Evolutionary conservation across 768 basidiomycete genomes (phyloP).

Genomic region (Suillus bovinus): DNA sequence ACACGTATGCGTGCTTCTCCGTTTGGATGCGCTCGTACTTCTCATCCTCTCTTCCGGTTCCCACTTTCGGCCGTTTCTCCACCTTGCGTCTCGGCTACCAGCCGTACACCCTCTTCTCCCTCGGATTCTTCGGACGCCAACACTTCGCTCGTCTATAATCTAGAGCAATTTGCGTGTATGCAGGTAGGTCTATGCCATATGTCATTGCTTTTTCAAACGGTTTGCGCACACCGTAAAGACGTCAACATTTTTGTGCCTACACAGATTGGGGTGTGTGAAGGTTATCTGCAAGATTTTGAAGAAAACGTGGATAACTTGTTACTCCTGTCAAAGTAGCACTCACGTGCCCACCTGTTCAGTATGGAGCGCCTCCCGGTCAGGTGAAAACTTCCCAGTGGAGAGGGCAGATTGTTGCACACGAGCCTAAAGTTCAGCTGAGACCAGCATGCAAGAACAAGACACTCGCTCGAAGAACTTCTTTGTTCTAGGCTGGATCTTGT

Average conservation of each 20-base stretch:
- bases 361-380: slow-evolving; percentile 57
- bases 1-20: too few species aligned
- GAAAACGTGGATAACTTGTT: too few species aligned
- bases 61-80: too few species aligned
- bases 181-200: slow-evolving; percentile 1
- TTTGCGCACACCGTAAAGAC: slow-evolving; percentile 8
- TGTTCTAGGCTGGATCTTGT: slow-evolving; percentile 5
- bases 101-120: too few species aligned
- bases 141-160: slow-evolving; percentile 7
- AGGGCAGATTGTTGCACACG: slow-evolving; percentile 3
- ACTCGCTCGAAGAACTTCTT: slow-evolving; percentile 8
- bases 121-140: too few species aligned
- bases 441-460: background rate
- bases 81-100: too few species aligned
- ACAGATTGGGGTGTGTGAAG: too few species aligned
- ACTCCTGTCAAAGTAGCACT: too few species aligned
- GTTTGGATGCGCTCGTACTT: too few species aligned
- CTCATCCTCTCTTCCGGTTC: too few species aligned
- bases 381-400: slow-evolving; percentile 40
- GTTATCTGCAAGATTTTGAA: slow-evolving; percentile 27
- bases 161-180: slow-evolving; percentile 6
- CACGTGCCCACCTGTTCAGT: slow-evolving; percentile 43
- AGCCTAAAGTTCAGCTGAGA: background rate
- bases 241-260: slow-evolving; percentile 16
- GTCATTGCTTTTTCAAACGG: too few species aligned